Base-by-base conservation (phyloP, 148 eudicot species). In the Persicaria tinctoria region DNA sequence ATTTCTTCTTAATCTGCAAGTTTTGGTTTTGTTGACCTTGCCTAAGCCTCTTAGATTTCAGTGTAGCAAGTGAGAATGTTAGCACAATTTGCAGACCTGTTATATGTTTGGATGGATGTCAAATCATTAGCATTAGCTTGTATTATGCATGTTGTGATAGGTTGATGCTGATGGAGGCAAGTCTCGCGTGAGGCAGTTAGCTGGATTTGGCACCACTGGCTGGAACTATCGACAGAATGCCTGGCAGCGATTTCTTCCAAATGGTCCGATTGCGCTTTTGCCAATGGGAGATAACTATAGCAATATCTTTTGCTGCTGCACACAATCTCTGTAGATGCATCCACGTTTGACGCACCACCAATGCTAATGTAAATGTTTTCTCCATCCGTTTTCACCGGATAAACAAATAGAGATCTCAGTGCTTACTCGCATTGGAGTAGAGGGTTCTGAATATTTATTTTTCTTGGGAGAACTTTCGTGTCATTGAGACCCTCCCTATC, bases 131-230 rank as follows among this genome's bases (percentile, higher is more conserved):
- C 62, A 32, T 63, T 76, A 51, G 56, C 62, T 44, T 59, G 17
- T 74, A 4, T 56, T 8, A 68, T 57, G 60, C 72, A 7, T 54
- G 5, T 78, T 73, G 17, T 78, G 38, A 41, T 79, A 96, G 99
- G 97, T 96, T 76, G 99, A 97, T 79, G 94, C 99, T 72, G 99
- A 96, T 83, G 99, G 97, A 27, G 96, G 97, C 69, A 96, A 89
- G 81, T 96, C 99, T 69, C 88, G 85, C 77, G 95, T 92, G 46
- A 87, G 97, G 81, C 93, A 96, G 73, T 77, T 96, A 62, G 89
- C 94, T 57, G 88, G 93, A 76, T 88, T 96, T 75, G 83, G 74
- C 60, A 82, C 95, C 75, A 90, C 93, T 20, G 91, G 89, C 75
- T 89, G 89, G 93, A 92, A 90, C 55, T 96, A 96, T 84, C 81